Percentiles rank a stretch among this genome's conserved stretches.
These are phyloP conservation scores for Lepidium sativum DNA, from an alignment of 345 rosid genomes.

Conservation along the genomic window DNA sequence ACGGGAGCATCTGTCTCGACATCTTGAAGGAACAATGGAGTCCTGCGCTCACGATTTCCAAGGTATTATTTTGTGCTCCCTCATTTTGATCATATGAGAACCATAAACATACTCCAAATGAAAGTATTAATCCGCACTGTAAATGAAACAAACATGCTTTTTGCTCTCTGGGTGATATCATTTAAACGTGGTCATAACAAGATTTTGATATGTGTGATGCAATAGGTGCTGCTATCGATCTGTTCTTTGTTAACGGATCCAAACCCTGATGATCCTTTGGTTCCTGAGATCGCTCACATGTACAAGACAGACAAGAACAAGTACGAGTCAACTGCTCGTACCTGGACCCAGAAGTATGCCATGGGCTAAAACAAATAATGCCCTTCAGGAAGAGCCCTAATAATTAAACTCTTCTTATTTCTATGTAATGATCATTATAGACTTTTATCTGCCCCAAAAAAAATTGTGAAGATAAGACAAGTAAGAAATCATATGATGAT, in stretches of 20 bases:
- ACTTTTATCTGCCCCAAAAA: conserved; percentile 9
- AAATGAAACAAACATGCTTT: neutral
- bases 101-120: neutral
- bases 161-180: neutral
- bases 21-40: conserved; percentile 99
- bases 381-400: conserved; percentile 6
- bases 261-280: conserved; percentile 94
- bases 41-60: conserved; percentile 89
- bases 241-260: conserved; percentile 95
- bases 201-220: neutral
- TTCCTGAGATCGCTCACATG: conserved; percentile 95
- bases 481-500: conserved; percentile 11
- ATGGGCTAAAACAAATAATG: conserved; percentile 50
- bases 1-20: conserved; percentile 92
- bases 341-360: conserved; percentile 99
- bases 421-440: conserved; percentile 28
- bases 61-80: conserved; percentile 36
- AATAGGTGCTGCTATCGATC: conserved; percentile 83
- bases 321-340: conserved; percentile 93
- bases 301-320: conserved; percentile 90
- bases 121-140: neutral
- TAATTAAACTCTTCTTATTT: conserved; percentile 18
- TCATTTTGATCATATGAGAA: neutral
- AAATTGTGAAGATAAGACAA: conserved; percentile 15
- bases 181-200: neutral